Conservation (phyloP, 805 yeast species). For the Metschnikowia gelsemii region DNA sequence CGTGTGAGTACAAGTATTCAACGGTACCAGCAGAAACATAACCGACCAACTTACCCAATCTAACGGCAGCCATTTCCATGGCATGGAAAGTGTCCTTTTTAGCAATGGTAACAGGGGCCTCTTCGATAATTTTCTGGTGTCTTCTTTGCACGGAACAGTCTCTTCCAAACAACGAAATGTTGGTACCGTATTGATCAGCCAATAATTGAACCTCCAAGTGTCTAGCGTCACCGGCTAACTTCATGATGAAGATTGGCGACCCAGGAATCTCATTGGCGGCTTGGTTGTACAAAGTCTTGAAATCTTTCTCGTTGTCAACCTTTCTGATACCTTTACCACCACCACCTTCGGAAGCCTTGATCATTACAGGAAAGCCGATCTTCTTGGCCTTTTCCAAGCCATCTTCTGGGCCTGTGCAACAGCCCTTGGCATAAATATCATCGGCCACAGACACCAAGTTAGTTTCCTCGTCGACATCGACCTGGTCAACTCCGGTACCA, state of each 20-base stretch:
- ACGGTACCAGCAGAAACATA: constrained; percentile 99
- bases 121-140: constrained; percentile 98
- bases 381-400: constrained; percentile 80
- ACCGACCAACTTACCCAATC: constrained; percentile 95
- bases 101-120: constrained; percentile 98
- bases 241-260: constrained; percentile 97
- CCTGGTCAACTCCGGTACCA: constrained; percentile 93
- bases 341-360: constrained; percentile 99
- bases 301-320: constrained; percentile 82
- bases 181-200: constrained; percentile 98
- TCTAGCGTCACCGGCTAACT: constrained; percentile 95
- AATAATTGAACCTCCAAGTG: constrained; percentile 96
- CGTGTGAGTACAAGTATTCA: constrained; percentile 91
- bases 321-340: constrained; percentile 99
- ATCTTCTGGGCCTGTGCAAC: constrained; percentile 81
- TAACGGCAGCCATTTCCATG: constrained; percentile 97
- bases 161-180: constrained; percentile 95
- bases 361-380: constrained; percentile 98
- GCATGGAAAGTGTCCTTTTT: constrained; percentile 76
- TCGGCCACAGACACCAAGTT: constrained; percentile 88
- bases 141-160: constrained; percentile 99
- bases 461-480: constrained; percentile 61
- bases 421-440: constrained; percentile 81
- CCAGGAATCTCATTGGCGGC: constrained; percentile 98
- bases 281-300: constrained; percentile 75